A percentile compares a stretch with the other conserved stretches of the same genome.
Evolutionary conservation across 768 basidiomycete genomes (phyloP).

Genomic region (Tricholoma hemisulphureum): DNA sequence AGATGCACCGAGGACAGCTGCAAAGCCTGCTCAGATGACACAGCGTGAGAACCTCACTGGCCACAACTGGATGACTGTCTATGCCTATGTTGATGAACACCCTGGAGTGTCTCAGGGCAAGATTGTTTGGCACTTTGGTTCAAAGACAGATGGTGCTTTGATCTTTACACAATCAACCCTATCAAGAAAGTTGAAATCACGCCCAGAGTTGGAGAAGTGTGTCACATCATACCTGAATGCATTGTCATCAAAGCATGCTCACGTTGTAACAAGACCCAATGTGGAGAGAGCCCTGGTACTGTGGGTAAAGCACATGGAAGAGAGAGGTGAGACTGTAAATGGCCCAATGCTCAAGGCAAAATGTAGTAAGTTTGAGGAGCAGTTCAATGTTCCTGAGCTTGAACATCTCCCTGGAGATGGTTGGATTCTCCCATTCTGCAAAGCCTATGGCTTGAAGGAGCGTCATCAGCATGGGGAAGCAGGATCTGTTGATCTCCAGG

Average conservation of each 20-base stretch:
- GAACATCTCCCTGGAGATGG: slow-evolving; percentile 19
- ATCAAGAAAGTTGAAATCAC: slow-evolving; percentile 17
- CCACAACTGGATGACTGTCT: too few relatives aligned
- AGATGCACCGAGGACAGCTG: background rate
- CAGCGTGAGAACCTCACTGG: background rate
- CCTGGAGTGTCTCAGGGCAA: too few relatives aligned
- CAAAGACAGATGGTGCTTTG: slow-evolving; percentile 13
- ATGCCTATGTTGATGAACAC: too few relatives aligned
- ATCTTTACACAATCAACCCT: slow-evolving; percentile 25
- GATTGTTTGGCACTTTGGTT: slow-evolving; percentile 17
- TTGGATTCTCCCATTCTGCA: slow-evolving; percentile 24
- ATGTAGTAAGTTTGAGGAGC: slow-evolving; percentile 22
- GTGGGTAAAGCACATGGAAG: slow-evolving; percentile 32
- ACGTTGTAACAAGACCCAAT: slow-evolving; percentile 32
- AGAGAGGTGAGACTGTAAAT: slow-evolving; percentile 20
- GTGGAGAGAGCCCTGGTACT: too few relatives aligned
- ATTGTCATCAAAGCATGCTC: slow-evolving; percentile 26
- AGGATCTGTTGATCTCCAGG: too few relatives aligned
- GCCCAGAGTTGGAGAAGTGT: slow-evolving; percentile 4
- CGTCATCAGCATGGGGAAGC: too few relatives aligned
- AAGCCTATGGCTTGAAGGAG: slow-evolving; percentile 16
- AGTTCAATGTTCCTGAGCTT: slow-evolving; percentile 25
- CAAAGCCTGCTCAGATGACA: background rate
- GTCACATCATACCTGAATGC: slow-evolving; percentile 20
- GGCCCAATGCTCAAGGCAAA: slow-evolving; percentile 28